Percentiles rank a stretch among this genome's conserved stretches.
These are phyloP conservation scores for Suhomyces bokatorum DNA, from an alignment of 1,139 yeast genomes.

Conservation along the genomic window DNA sequence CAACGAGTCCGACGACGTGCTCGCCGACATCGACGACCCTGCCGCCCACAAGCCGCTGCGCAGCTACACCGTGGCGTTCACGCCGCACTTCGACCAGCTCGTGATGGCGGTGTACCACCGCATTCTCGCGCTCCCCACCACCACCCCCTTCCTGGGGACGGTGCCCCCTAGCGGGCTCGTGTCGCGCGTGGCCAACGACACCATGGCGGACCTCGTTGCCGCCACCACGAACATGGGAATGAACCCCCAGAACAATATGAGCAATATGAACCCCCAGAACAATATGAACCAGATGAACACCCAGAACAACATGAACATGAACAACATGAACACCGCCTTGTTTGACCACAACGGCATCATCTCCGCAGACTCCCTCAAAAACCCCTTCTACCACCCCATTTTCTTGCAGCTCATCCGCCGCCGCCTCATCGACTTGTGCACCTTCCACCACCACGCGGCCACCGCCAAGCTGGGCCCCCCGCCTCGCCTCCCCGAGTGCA, in stretches of 20 bases:
- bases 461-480: constrained; percentile 1
- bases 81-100: constrained; percentile 39
- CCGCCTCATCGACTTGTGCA: constrained; percentile 44
- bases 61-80: constrained; percentile 38
- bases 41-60: constrained; percentile 24
- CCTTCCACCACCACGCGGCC: constrained; percentile 16
- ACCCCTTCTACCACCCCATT: constrained; percentile 41
- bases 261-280: constrained; percentile 15
- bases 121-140: constrained; percentile 44
- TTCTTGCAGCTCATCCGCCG: constrained; percentile 45
- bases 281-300: constrained; percentile 14
- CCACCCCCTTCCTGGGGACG: constrained; percentile 47
- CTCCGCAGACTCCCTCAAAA: constrained; percentile 34
- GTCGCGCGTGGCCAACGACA: constrained; percentile 46
- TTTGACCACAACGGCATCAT: constrained; percentile 40
- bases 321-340: constrained; percentile 20
- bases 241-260: too few relatives aligned
- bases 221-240: constrained; percentile 16
- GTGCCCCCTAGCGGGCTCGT: constrained; percentile 50
- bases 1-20: constrained; percentile 46
- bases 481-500: constrained; percentile 27
- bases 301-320: constrained; percentile 1
- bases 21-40: constrained; percentile 44
- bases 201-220: constrained; percentile 31
- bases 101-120: constrained; percentile 38